These are phyloP conservation scores for Ganoderma sinense DNA, from an alignment of 1,284 basidiomycete species.

Conservation along the genomic window DNA sequence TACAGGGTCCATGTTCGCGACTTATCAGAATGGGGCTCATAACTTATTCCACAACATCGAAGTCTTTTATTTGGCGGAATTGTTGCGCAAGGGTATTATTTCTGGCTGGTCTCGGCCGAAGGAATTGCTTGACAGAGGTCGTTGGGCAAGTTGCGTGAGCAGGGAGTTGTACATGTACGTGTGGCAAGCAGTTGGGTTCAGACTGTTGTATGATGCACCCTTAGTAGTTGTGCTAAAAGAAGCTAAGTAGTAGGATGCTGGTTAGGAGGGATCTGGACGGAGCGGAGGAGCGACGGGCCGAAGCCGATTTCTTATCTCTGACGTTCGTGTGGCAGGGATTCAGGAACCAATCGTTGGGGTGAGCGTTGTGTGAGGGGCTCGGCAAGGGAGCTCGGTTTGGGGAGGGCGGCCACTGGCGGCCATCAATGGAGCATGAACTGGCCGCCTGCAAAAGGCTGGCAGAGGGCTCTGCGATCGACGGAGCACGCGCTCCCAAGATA, in stretches of 20 bases:
- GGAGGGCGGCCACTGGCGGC: neutral
- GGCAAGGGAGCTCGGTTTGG: neutral
- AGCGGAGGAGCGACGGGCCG: constrained; percentile 9
- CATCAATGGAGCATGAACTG: neutral
- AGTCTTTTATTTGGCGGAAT: neutral
- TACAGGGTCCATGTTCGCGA: neutral
- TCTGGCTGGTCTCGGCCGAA: neutral
- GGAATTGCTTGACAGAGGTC: too few species aligned
- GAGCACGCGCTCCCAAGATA: neutral
- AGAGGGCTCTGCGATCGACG: neutral
- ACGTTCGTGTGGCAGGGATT: neutral
- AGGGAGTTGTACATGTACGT: neutral
- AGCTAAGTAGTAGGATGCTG: neutral
- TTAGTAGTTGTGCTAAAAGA: neutral
- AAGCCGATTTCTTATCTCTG: neutral
- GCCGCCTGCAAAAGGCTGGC: too few species aligned
- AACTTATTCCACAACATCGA: neutral
- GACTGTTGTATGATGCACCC: neutral
- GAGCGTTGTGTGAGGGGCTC: neutral
- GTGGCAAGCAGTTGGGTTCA: neutral
- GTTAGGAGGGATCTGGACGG: neutral
- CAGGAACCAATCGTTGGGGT: neutral
- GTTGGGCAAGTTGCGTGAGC: neutral
- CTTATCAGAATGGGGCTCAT: neutral
- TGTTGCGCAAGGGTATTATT: neutral